These are phyloP conservation scores for Limtongia smithiae DNA, from an alignment of 805 yeast species.

Conservation along the genomic window DNA sequence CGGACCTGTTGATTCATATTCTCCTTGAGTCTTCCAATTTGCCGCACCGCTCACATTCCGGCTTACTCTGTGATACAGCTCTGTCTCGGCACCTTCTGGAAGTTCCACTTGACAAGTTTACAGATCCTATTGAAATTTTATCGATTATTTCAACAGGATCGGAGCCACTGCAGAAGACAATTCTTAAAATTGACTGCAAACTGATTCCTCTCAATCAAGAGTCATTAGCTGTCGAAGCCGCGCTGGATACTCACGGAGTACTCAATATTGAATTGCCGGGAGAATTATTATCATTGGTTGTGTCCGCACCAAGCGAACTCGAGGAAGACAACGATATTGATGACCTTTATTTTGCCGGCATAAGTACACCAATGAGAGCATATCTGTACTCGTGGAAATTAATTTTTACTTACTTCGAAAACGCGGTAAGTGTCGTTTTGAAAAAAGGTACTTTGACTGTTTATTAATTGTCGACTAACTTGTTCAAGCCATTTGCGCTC, in stretches of 20 bases:
- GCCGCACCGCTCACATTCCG: slow-evolving; percentile 5
- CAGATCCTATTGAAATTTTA: slow-evolving; percentile 11
- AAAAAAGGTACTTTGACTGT: too few species aligned
- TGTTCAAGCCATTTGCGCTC: slow-evolving; percentile 49
- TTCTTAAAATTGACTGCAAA: slow-evolving; percentile 39
- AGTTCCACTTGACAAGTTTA: slow-evolving; percentile 3
- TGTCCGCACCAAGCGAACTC: slow-evolving; percentile 17
- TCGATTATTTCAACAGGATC: slow-evolving; percentile 22
- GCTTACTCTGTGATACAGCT: slow-evolving; percentile 13
- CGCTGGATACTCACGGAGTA: slow-evolving; percentile 27
- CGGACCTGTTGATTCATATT: slow-evolving; percentile 7
- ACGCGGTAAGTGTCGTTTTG: slow-evolving; percentile 42
- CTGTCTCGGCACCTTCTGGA: slow-evolving; percentile 22
- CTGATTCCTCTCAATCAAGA: slow-evolving; percentile 47
- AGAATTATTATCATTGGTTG: slow-evolving; percentile 39
- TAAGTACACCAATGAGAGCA: slow-evolving; percentile 28
- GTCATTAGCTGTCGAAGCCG: slow-evolving; percentile 46
- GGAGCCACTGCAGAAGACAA: slow-evolving; percentile 41
- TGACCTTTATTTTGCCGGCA: slow-evolving; percentile 9
- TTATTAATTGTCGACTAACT: not conserved
- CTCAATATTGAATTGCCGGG: slow-evolving; percentile 42
- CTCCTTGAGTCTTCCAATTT: slow-evolving; percentile 8
- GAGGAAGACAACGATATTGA: slow-evolving; percentile 9
- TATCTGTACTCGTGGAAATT: slow-evolving; percentile 70
- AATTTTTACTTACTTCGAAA: slow-evolving; percentile 57